A percentile compares a stretch with the other conserved stretches of the same genome.
Evolutionary conservation across 495 filamentous ascomycete species (phyloP).

Genomic region (Aspergillus carlsbadensis): DNA sequence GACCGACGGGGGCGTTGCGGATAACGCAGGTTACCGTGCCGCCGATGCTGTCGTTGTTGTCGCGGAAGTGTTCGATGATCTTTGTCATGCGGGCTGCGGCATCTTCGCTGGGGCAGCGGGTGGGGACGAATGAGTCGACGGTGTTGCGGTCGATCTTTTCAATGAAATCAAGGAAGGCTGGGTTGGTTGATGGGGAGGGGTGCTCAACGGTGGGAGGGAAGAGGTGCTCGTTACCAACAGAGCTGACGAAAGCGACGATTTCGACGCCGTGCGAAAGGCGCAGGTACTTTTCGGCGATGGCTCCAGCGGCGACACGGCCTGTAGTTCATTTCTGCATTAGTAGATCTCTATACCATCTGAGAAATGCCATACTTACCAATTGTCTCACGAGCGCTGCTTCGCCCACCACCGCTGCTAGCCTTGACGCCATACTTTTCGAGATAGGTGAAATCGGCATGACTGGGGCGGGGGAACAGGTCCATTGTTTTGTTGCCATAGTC

Average conservation of each 20-base stretch:
- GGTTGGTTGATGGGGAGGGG: constrained; percentile 75
- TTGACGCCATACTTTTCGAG: constrained; percentile 96
- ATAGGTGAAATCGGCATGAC: constrained; percentile 96
- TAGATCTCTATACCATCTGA: neutral
- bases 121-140: constrained; percentile 81
- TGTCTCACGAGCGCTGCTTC: constrained; percentile 91
- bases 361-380: constrained; percentile 56
- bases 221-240: constrained; percentile 78
- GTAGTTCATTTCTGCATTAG: constrained; percentile 6
- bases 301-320: constrained; percentile 89
- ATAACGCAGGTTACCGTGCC: constrained; percentile 97
- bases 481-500: constrained; percentile 93
- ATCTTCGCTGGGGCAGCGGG: constrained; percentile 76
- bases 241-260: constrained; percentile 88
- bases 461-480: constrained; percentile 86
- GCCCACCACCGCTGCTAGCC: constrained; percentile 87
- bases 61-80: constrained; percentile 75
- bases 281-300: constrained; percentile 94
- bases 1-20: constrained; percentile 79
- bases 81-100: constrained; percentile 71
- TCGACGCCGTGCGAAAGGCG: constrained; percentile 76
- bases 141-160: constrained; percentile 70
- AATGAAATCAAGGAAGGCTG: constrained; percentile 75
- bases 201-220: constrained; percentile 77
- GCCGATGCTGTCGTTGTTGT: constrained; percentile 84